These are phyloP conservation scores for Penicillium sp. DNA, from an alignment of 2,329 filamentous ascomycete genomes.

Conservation along the genomic window DNA sequence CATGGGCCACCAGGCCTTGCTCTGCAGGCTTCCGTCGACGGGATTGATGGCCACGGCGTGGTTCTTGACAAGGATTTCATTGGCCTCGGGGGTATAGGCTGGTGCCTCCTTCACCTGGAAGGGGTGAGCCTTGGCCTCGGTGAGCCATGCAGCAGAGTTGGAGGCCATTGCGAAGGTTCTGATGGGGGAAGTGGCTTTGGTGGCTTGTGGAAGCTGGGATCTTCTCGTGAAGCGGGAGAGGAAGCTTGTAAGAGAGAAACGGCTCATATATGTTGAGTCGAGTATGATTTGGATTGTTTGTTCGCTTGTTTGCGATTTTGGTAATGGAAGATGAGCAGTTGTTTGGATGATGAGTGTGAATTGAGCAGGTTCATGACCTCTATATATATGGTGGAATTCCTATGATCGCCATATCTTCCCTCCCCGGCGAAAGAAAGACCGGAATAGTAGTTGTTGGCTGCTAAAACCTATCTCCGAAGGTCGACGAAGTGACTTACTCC, in stretches of 20 bases:
- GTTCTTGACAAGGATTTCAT: conserved; percentile 44
- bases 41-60: conserved; percentile 45
- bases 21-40: conserved; percentile 41
- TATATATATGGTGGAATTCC: background rate
- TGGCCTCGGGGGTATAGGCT: conserved; percentile 24
- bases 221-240: background rate
- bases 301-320: background rate
- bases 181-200: background rate
- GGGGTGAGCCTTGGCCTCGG: background rate
- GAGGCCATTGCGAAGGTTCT: background rate
- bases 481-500: background rate
- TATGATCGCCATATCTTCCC: background rate
- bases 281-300: background rate
- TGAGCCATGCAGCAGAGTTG: background rate
- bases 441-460: background rate
- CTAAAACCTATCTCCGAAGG: background rate
- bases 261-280: background rate
- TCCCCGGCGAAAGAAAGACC: background rate
- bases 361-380: background rate
- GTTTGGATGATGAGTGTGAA: background rate
- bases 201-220: background rate
- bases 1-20: conserved; percentile 23
- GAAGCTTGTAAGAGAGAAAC: background rate
- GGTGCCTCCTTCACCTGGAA: background rate
- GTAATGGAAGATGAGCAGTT: background rate